Evolutionary conservation across 768 basidiomycete genomes (phyloP).

Genomic region (Hericium rajendrae): DNA sequence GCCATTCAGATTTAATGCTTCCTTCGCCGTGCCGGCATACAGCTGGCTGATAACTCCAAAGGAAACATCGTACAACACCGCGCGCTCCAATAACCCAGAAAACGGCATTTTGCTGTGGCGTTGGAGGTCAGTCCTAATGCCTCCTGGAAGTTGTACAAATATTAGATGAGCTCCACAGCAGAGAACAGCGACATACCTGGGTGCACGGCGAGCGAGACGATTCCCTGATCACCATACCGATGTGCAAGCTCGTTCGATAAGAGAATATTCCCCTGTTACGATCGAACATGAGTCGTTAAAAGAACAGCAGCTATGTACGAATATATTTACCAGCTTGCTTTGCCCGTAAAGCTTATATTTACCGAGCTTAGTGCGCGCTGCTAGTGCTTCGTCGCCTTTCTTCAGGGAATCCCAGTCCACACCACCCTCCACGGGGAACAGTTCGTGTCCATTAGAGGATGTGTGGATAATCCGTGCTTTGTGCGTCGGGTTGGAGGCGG

Average conservation of each 20-base stretch:
- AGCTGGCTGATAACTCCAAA: constrained; percentile 23
- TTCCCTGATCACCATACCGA: constrained; percentile 35
- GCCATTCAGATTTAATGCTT: constrained; percentile 19
- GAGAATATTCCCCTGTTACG: constrained; percentile 33
- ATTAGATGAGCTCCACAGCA: no score
- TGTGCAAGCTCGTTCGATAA: constrained; percentile 33
- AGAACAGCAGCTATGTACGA: no score
- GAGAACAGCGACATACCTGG: constrained; percentile 14
- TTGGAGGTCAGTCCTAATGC: constrained; percentile 7
- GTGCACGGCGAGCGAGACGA: constrained; percentile 34
- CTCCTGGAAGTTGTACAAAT: constrained; percentile 15
- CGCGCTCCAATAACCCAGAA: no score
- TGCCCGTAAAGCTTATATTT: constrained; percentile 9
- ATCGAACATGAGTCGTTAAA: no score
- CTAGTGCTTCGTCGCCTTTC: constrained; percentile 1
- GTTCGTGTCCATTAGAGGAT: constrained; percentile 17
- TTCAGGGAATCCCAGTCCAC: constrained; percentile 9
- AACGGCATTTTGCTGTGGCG: not conserved
- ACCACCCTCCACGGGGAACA: constrained; percentile 17
- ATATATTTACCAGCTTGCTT: constrained; percentile 8
- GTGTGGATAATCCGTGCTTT: constrained; percentile 21
- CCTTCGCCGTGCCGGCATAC: constrained; percentile 21
- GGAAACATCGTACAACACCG: not conserved
- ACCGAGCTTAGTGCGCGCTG: constrained; percentile 5
- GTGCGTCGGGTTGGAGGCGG: constrained; percentile 13